These are phyloP conservation scores for Cichorium intybus DNA, from an alignment of 140 eudicot genomes.

Conservation along the genomic window DNA sequence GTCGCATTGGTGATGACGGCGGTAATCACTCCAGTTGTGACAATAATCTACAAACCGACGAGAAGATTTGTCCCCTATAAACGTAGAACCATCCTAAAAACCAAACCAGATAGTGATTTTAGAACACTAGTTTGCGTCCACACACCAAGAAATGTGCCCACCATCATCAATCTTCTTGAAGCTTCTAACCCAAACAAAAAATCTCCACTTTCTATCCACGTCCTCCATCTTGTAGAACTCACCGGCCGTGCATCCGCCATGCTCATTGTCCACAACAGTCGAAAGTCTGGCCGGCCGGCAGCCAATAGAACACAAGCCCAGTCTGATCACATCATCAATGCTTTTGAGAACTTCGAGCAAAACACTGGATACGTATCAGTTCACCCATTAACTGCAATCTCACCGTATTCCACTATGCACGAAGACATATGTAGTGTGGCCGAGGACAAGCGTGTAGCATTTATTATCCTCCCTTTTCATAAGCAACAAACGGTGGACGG, in stretches of 20 bases:
- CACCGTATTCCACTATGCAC: constrained; percentile 87
- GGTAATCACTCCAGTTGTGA: constrained; percentile 54
- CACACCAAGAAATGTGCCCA: constrained; percentile 79
- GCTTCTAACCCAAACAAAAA: constrained; percentile 63
- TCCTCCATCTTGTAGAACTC: constrained; percentile 83
- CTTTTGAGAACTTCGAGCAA: constrained; percentile 80
- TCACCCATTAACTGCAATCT: constrained; percentile 76
- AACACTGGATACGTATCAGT: constrained; percentile 48
- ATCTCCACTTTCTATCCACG: constrained; percentile 56
- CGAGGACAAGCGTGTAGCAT: constrained; percentile 70
- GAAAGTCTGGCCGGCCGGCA: constrained; percentile 63
- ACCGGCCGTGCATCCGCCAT: constrained; percentile 88
- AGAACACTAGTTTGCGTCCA: constrained; percentile 67
- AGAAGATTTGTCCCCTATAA: constrained; percentile 57
- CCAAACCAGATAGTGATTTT: constrained; percentile 59
- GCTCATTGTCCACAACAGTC: constrained; percentile 73
- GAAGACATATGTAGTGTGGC: constrained; percentile 80
- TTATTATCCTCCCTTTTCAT: constrained; percentile 76
- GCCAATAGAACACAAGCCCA: constrained; percentile 79
- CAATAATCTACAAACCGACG: constrained; percentile 66
- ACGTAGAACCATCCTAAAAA: constrained; percentile 56
- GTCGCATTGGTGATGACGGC: constrained; percentile 71
- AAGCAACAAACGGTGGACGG: constrained; percentile 91
- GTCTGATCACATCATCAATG: constrained; percentile 80
- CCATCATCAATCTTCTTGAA: constrained; percentile 82